Evolutionary conservation across 2,329 filamentous ascomycete species (phyloP).

Genomic region (Beauveria sp.): DNA sequence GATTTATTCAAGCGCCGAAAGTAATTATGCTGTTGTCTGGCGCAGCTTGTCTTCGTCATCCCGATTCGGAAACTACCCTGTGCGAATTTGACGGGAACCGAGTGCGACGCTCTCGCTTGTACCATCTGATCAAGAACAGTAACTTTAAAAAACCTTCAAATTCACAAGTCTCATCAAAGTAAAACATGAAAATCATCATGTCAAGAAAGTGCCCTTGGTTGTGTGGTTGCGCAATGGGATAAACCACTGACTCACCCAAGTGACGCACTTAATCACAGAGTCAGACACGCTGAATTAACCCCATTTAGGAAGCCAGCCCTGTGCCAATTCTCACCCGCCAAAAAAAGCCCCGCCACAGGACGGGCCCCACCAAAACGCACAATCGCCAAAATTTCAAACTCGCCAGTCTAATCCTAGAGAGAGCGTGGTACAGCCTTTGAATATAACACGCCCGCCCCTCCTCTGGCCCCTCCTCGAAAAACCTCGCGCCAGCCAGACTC

Average conservation of each 20-base stretch:
- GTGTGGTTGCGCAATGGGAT: neutral
- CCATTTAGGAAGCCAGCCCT: neutral
- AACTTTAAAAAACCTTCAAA: fast-evolving
- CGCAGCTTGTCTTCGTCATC: no score
- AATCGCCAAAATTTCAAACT: conserved; percentile 37
- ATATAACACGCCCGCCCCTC: conserved; percentile 7
- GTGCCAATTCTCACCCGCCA: neutral
- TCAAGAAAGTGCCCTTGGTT: neutral
- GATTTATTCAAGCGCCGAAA: no score
- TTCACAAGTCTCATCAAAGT: no score
- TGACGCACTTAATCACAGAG: neutral
- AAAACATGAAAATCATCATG: no score
- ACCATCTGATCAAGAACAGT: no score
- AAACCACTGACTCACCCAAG: neutral
- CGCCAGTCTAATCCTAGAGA: conserved; percentile 17
- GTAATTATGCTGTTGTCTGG: no score
- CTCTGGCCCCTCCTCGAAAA: conserved; percentile 7
- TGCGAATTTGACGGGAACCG: no score
- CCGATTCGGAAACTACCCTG: no score
- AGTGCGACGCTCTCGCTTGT: no score
- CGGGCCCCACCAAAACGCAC: conserved; percentile 38
- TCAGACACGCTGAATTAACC: neutral
- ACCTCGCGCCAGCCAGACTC: conserved; percentile 2
- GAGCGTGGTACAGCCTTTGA: neutral
- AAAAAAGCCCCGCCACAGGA: conserved; percentile 8